Base-by-base conservation (phyloP, 257 asterid species). In the Solanum habrochaites region DNA sequence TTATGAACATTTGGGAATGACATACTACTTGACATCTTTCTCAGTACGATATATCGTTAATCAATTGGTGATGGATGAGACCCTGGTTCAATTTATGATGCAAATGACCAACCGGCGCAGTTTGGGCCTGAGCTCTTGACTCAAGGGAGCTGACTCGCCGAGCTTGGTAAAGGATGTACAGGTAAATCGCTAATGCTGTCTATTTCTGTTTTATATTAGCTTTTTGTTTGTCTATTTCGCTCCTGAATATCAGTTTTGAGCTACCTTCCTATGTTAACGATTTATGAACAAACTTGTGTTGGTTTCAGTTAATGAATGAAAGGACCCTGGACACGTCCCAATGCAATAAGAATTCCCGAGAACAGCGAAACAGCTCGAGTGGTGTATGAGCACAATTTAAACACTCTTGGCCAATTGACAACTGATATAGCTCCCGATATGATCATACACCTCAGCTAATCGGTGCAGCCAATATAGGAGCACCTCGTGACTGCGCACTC, bases 1-100 rank as follows among this genome's bases (percentile, higher is more conserved):
- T 1, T 97, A 95, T 80, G 98, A 95, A 60, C 99, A 97, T n/a
- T 75, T 97, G 99, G 99, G 99, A n/a, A 97, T 89, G 99, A 97
- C 7, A 95, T n/a, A n/a, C n/a, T 97, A 72, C 90, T 97, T 25
- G 98, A 97, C 70, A 97, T 97, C 58, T 97, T 87, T 95, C 95
- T 88, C 98, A 95, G 45, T 97, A 96, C 13, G 99, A 96, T 86
- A 93, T 96, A 75, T 92, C 99, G 0, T 89, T 96, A 90, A n/a
- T 96, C 99, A 9, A 95, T 96, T 62, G 99, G 99, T 74, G 99
- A 95, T 90, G 98, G 99, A 75, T 96, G 90, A 96, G 99, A 91
- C n/a, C 98, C 98, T 14, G 99, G 99, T 37, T 96, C 99, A 16
- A 96, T 96, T 35, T 94, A 95, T 81, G 99, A 96, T 90, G 99